Conservation (phyloP, 306 rosid species). For the Canavalia ensiformis region DNA sequence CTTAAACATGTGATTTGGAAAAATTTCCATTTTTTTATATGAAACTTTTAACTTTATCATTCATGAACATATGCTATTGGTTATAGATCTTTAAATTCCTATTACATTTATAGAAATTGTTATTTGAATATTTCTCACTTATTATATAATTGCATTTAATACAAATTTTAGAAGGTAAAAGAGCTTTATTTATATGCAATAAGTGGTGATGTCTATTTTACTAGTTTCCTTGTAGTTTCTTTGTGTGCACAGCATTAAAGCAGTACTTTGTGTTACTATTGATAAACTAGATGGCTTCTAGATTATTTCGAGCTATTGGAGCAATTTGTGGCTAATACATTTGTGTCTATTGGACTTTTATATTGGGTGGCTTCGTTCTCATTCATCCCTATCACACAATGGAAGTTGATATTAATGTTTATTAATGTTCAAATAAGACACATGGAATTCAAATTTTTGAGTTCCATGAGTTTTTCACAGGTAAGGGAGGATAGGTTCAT, state of each 20-base stretch:
- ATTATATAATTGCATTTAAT: constrained; percentile 69
- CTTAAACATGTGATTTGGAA: too few species aligned
- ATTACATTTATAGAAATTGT: constrained; percentile 53
- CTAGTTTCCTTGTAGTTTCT: constrained; percentile 15
- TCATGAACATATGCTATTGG: constrained; percentile 73
- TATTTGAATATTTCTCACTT: constrained; percentile 64
- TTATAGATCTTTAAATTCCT: constrained; percentile 64
- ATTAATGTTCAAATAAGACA: constrained; percentile 45
- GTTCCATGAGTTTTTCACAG: constrained; percentile 57
- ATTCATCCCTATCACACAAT: background rate
- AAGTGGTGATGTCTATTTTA: background rate
- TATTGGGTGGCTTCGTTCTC: constrained; percentile 62
- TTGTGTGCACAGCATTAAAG: constrained; percentile 54
- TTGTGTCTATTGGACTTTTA: constrained; percentile 47
- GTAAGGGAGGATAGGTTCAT: constrained; percentile 53
- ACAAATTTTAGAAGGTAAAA: constrained; percentile 61
- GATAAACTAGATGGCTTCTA: constrained; percentile 62
- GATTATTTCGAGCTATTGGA: constrained; percentile 60
- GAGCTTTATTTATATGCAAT: background rate
- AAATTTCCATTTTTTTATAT: too few species aligned
- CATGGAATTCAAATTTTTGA: constrained; percentile 59
- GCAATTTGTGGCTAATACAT: constrained; percentile 57
- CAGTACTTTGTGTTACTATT: constrained; percentile 54
- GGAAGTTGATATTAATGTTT: constrained; percentile 23
- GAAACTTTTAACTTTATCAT: constrained; percentile 68